phyloP scores from a whole-genome alignment of 2,329 filamentous ascomycete species.

The Piedraia hortae region DNA sequence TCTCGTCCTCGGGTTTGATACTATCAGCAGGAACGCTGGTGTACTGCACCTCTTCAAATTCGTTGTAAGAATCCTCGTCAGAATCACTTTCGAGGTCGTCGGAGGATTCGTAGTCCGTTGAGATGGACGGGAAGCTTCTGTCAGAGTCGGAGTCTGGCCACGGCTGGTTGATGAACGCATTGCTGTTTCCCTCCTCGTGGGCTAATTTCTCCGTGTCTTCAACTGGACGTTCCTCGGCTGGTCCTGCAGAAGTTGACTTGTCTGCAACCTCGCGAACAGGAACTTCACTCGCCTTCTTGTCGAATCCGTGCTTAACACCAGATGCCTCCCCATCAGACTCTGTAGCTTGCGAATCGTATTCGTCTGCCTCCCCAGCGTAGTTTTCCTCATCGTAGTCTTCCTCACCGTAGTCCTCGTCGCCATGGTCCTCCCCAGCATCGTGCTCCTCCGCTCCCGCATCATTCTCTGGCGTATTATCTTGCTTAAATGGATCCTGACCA shows the following conservation, averaged over 20 bases:
- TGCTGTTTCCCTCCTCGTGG: no score
- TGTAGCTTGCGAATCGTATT: no score
- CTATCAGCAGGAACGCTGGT: not conserved
- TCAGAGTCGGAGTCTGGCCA: no score
- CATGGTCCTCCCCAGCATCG: slow-evolving; percentile 2
- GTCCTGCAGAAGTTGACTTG: no score
- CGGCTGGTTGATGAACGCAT: no score
- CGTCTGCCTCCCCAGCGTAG: slow-evolving; percentile 1
- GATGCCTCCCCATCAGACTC: no score
- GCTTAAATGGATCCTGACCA: slow-evolving; percentile 2
- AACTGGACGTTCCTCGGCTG: no score
- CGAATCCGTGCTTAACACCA: no score
- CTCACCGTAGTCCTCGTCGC: slow-evolving; percentile 2
- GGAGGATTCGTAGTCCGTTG: slow-evolving; percentile 10
- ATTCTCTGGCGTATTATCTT: slow-evolving; percentile 2
- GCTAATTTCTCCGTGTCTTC: no score
- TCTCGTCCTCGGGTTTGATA: not conserved
- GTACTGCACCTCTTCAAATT: not conserved
- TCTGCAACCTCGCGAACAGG: no score
- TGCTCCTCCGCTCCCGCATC: slow-evolving; percentile 1
- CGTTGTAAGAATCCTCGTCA: slow-evolving; percentile 1
- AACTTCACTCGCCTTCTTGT: no score
- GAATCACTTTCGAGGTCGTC: slow-evolving; percentile 6
- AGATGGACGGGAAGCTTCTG: slow-evolving; percentile 7
- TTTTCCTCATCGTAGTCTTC: slow-evolving; percentile 2